Base-by-base conservation (phyloP, 2,329 filamentous ascomycete species). In the Aspergillus awamori region DNA sequence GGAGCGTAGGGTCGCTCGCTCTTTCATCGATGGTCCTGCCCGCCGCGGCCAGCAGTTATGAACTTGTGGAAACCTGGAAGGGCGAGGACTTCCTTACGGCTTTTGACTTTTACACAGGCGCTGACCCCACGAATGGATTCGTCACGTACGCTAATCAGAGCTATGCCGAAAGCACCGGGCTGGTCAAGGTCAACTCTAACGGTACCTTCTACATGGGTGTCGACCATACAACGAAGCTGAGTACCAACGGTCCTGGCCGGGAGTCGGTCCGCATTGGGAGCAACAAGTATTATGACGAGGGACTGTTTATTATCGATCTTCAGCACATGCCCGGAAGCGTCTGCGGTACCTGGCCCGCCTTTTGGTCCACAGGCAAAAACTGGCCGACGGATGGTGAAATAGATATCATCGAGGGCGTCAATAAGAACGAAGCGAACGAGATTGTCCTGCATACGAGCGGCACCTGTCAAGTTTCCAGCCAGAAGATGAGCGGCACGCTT, bases 331-430 rank as follows among this genome's bases (percentile, higher is more conserved):
- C 81, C 2, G 76, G 75, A 10, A 74, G 74, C 48, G 75, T 77
- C 48, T 84, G 82, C 60, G 83, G 80, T 51, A 80, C 77, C 30
- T 84, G 83, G 83, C 82, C 82, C 2, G 80, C 80, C 7, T 81
- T 80, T 61, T 82, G 80, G 80, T 74, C 78, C 5, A 70, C 79
- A 0, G 78, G 79, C 17, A 65, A 67, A 20, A 65, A 74, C 38
- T 81, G 80, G 80, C 79, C 79, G 1, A 53, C 67, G 1, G 72
- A 75, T 38, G 80, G 80, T 13, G 80, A 82, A 73, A 82, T 84
- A 48, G 82, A 84, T 67, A 79, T 84, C 52, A 80, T 84, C 64
- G 82, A 84, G 65, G 80, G 79, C 6, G 81, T 84, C 61, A 83
- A 84, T 65, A 62, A 74, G 51, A 74, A 80, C 58, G 66, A 74